A percentile compares a stretch with the other conserved stretches of the same genome.
These are phyloP conservation scores for Boletus subparvulus DNA, from an alignment of 768 basidiomycete genomes.

Conservation along the genomic window DNA sequence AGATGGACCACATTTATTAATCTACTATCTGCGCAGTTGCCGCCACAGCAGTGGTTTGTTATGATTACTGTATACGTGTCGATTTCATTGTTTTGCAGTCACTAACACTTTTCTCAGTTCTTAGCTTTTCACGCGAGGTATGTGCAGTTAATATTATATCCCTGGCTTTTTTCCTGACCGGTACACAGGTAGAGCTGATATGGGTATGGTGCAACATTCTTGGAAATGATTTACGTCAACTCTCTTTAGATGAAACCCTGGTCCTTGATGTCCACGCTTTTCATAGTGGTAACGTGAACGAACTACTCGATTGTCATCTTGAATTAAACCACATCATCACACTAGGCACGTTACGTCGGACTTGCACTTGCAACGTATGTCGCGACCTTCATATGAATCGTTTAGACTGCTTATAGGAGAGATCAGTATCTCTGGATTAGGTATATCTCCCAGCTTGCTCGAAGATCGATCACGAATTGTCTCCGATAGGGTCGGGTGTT, in stretches of 20 bases:
- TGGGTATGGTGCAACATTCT: conserved; percentile 6
- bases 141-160: background rate
- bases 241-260: conserved; percentile 10
- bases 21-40: conserved; percentile 1
- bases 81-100: background rate
- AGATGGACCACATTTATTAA: background rate
- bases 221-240: background rate
- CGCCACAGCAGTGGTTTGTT: background rate
- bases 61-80: conserved; percentile 7
- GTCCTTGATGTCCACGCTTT: conserved; percentile 10
- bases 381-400: background rate
- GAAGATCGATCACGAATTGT: background rate
- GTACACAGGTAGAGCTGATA: conserved; percentile 3
- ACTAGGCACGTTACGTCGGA: conserved; percentile 9
- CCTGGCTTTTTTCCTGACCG: background rate
- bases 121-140: conserved; percentile 10
- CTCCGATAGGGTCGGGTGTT: background rate
- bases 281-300: conserved; percentile 5
- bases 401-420: background rate
- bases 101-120: background rate
- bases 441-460: background rate
- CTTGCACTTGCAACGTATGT: conserved; percentile 7
- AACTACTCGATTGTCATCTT: background rate
- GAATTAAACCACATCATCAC: background rate
- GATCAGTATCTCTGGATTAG: background rate